Evolutionary conservation across 495 filamentous ascomycete species (phyloP), one percentile per base, ranked within the genome.

Genomic region (Pseudotulostoma volvatum): DNA sequence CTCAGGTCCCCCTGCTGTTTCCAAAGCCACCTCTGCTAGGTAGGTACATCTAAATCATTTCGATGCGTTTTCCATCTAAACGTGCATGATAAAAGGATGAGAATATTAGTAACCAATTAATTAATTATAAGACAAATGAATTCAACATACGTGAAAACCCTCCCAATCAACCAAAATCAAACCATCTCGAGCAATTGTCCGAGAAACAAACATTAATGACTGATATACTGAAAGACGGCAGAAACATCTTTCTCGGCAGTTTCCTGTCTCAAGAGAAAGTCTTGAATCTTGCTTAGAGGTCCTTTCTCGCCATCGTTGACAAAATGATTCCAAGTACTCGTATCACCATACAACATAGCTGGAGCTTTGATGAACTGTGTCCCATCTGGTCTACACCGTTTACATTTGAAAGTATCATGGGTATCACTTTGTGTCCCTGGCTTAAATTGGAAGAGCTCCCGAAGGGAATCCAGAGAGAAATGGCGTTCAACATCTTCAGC

Each of bases 351-450:
- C 47, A 96, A 57, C 77, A 96, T 85, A 0, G 90, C 90, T 5
- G 76, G 81, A 1, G 87, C 83, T 57, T 93, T 94, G 43, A 94
- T 72, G 42, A 67, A 71, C 56, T 99, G 90, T 36, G 68, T 74
- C 8, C 87, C 85, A 46, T 92, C 83, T 1, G 81, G 77, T 51
- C 77, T 81, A 50, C 90, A 99, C 23, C 90, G 65, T 64, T 94
- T 96, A 57, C 90, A 99, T 64, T 93, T 96, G 69, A 99, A 96
- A 1, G 92, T 95, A 45, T 99, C 90, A 48, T 99, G 90, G 1
- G 90, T 96, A 50, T 99, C 92, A 47, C 84, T 92, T 16, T 67
- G 71, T 1, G 90, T 95, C 15, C 78, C 71, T 0, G 74, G 71
- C 31, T 81, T 74, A 63, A 88, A 95, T 61, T 90, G 81, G 66